Evolutionary conservation across 345 rosid species (phyloP), one percentile per base, ranked within the genome.

Genomic region (Dimocarpus longan): DNA sequence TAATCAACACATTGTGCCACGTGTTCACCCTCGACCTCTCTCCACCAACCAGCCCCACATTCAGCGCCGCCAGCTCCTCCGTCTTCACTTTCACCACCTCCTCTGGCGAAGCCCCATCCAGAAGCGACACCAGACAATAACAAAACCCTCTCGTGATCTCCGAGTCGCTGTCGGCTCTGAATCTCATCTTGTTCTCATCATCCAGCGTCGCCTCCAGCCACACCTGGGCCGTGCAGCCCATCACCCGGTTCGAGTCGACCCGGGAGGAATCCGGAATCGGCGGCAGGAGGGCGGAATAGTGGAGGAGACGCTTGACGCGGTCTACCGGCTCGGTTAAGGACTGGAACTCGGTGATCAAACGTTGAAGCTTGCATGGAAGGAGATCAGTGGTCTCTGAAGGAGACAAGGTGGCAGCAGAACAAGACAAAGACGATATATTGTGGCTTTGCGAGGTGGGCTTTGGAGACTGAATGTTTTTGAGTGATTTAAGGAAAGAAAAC

Each of bases 191-290:
- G 64, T 92, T 94, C 39, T 85, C 84, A 15, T 76, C 68, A 76
- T 90, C 98, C 48, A 94, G 43, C 76, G 69, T 82, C 24, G 89
- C 93, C 12, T 93, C 93, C 26, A 97, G 80, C 99, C 98, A 97
- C 66, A 94, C 99, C 71, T 88, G 97, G 73, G 91, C 87, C 5
- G 98, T 92, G 81, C 99, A 97, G 32, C 99, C 99, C 99, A 93
- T 93, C 76, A 97, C 97, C 59, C 99, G 92, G 74, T 94, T 97
- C 6, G 85, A 83, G 44, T 92, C 93, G 57, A 84, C 85, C 66
- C 93, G 88, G 21, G 91, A 90, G 0, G 91, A 83, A 16, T 86
- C 91, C 11, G 87, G 87, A 52, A 94, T 85, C 5, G 82, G 83
- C 74, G 93, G 87, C 68, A 94, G 89, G 40, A 88, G 84, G 26